Conservation (phyloP, 306 rosid species). For the Acacia confusa region DNA sequence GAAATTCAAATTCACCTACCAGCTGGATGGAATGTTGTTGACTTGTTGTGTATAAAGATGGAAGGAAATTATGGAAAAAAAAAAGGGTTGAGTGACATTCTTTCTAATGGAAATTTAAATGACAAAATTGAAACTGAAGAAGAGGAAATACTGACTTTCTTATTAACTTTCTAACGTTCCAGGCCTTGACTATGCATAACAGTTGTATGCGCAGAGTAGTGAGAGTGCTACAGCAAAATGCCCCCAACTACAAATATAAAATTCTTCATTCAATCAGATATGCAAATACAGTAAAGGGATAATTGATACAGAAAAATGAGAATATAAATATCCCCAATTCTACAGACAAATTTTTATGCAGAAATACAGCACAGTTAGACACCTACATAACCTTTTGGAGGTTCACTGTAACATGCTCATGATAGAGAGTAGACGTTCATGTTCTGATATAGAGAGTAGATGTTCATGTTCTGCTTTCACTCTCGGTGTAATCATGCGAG, state of each 20-base stretch:
- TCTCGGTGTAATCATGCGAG: slow-evolving; percentile 41
- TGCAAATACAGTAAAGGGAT: slow-evolving; percentile 38
- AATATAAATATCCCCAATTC: slow-evolving; percentile 49
- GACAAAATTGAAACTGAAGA: background rate
- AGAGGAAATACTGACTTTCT: slow-evolving; percentile 19
- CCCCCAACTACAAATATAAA: slow-evolving; percentile 47
- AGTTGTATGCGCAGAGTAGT: slow-evolving; percentile 35
- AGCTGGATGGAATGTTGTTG: no score
- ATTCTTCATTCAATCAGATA: slow-evolving; percentile 64
- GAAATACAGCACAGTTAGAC: slow-evolving; percentile 48
- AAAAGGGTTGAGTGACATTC: background rate
- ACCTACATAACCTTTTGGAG: slow-evolving; percentile 24
- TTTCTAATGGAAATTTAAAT: background rate
- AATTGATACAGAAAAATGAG: slow-evolving; percentile 45
- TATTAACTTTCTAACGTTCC: slow-evolving; percentile 41
- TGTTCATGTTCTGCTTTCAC: background rate
- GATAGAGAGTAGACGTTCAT: slow-evolving; percentile 5
- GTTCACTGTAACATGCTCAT: slow-evolving; percentile 23
- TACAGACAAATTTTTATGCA: slow-evolving; percentile 49
- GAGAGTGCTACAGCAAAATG: slow-evolving; percentile 54
- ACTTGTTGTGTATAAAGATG: no score
- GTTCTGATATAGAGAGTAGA: slow-evolving; percentile 5
- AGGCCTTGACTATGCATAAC: slow-evolving; percentile 62
- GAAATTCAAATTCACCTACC: background rate
- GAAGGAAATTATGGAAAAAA: background rate